Evolutionary conservation across 768 basidiomycete species (phyloP).

Genomic region (Phlebiopsis gigantea): DNA sequence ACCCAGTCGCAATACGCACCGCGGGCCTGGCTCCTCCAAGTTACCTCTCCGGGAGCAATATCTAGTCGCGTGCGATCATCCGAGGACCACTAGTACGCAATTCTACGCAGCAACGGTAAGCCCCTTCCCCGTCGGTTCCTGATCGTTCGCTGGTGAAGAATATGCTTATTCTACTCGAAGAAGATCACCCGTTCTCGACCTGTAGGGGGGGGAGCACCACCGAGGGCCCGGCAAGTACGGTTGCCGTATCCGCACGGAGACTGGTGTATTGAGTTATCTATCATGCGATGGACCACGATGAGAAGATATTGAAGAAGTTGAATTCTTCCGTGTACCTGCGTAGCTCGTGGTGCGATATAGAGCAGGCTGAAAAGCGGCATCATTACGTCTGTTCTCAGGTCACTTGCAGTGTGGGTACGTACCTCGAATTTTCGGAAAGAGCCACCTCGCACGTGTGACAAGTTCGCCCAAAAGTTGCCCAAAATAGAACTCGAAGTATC

Average conservation of each 20-base stretch:
- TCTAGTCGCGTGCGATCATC: not conserved
- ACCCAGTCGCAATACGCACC: not conserved
- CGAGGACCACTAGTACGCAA: not conserved
- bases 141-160: not conserved
- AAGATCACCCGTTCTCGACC: slow-evolving; percentile 1
- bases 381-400: not conserved
- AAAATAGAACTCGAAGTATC: not conserved
- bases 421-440: not conserved
- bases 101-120: not conserved
- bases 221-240: not conserved
- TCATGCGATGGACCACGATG: not conserved
- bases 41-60: not conserved
- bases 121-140: not conserved
- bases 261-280: not conserved
- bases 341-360: not conserved
- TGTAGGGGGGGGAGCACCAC: not conserved
- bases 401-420: not conserved
- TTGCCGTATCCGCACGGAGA: not conserved
- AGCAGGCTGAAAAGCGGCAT: not conserved
- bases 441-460: not conserved
- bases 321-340: not conserved
- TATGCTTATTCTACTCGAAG: not conserved
- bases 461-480: not conserved
- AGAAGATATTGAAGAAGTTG: not conserved
- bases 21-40: not conserved